phyloP scores from a whole-genome alignment of 129 eudicot genomes.

The Ambrosia trifida region DNA sequence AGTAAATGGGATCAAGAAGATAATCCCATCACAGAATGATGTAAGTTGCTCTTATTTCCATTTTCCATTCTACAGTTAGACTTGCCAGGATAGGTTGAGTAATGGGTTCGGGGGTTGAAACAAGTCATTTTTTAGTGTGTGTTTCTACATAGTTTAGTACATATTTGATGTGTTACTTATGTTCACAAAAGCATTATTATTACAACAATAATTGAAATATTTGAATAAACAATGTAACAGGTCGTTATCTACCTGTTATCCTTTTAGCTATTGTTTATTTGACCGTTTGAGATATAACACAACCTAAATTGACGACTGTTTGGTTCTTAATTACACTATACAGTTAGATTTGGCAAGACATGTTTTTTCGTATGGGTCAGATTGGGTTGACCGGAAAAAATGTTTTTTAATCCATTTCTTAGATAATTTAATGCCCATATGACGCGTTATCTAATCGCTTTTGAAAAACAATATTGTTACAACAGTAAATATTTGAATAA shows the following conservation, averaged over 20 bases:
- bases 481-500: not conserved
- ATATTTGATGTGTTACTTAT: not conserved
- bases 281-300: not conserved
- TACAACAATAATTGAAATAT: not conserved
- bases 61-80: not conserved
- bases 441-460: not conserved
- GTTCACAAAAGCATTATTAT: not conserved
- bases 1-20: slow-evolving; percentile 41
- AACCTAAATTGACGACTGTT: not conserved
- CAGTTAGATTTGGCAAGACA: too few species aligned
- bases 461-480: not conserved
- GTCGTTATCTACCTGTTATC: not conserved
- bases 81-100: not conserved
- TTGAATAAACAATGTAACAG: not conserved
- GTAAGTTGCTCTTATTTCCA: slow-evolving; percentile 38
- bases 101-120: not conserved
- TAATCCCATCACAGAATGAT: slow-evolving; percentile 43
- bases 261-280: slow-evolving; percentile 9
- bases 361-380: not conserved
- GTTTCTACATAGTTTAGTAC: not conserved
- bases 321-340: slow-evolving; percentile 33
- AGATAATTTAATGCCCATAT: not conserved
- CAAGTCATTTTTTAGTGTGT: not conserved
- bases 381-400: not conserved
- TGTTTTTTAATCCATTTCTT: not conserved